Evolutionary conservation across 176 grass and related monocot genomes (phyloP).

Genomic region (Puccinellia tenuiflora): DNA sequence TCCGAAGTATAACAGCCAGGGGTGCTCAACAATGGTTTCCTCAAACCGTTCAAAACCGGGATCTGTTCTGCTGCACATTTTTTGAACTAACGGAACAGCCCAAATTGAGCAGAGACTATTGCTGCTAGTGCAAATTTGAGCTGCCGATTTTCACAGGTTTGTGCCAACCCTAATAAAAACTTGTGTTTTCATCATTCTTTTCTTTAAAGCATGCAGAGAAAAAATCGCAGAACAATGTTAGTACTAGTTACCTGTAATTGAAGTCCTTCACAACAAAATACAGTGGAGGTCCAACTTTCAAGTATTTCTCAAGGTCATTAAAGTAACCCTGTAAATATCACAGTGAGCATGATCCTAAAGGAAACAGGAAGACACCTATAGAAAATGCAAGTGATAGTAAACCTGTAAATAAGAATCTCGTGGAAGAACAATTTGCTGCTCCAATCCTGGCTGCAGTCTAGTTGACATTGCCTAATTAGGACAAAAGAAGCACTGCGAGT

Average conservation of each 20-base stretch:
- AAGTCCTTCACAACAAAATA: conserved; percentile 98
- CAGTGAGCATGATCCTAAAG: conserved; percentile 10
- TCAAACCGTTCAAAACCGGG: neutral
- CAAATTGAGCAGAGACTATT: neutral
- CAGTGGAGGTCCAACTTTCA: conserved; percentile 91
- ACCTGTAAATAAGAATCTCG: conserved; percentile 96
- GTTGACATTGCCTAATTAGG: conserved; percentile 64
- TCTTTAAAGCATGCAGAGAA: conserved; percentile 1
- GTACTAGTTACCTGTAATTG: conserved; percentile 78
- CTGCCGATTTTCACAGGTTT: neutral
- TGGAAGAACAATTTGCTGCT: conserved; percentile 90
- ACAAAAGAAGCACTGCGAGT: conserved; percentile 4
- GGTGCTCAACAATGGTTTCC: neutral
- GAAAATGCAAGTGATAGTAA: conserved; percentile 10
- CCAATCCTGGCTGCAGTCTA: conserved; percentile 87
- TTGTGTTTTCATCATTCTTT: neutral
- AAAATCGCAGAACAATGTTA: neutral
- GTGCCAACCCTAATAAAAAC: neutral
- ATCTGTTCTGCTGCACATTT: neutral
- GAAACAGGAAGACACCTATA: conserved; percentile 4
- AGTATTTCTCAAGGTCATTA: conserved; percentile 76
- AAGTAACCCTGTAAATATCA: conserved; percentile 70
- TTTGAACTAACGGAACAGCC: neutral
- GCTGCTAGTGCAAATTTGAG: neutral
- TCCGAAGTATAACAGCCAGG: neutral